phyloP scores from a whole-genome alignment of 345 rosid species.

The Carallia pectinifolia region DNA sequence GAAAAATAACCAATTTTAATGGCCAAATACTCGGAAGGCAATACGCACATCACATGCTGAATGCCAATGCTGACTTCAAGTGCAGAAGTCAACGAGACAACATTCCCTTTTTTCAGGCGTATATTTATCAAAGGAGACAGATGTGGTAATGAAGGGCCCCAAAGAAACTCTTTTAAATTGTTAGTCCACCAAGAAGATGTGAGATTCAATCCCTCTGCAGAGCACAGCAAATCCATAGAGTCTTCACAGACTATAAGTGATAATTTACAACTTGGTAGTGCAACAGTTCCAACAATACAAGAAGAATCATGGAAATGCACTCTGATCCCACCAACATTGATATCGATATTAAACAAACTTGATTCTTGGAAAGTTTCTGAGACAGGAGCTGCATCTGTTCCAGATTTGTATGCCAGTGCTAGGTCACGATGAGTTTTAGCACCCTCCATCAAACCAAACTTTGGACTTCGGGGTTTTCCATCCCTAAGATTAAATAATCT shows the following conservation, averaged over 20 bases:
- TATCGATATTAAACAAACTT: conserved; percentile 38
- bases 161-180: conserved; percentile 50
- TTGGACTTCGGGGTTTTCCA: conserved; percentile 35
- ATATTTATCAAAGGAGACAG: conserved; percentile 64
- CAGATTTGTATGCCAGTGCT: conserved; percentile 23
- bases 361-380: conserved; percentile 29
- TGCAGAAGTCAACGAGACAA: conserved; percentile 43
- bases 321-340: conserved; percentile 46
- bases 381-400: conserved; percentile 25
- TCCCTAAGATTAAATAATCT: conserved; percentile 41
- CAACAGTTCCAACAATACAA: conserved; percentile 62
- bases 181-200: conserved; percentile 65
- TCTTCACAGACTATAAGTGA: conserved; percentile 45
- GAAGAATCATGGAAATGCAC: conserved; percentile 87
- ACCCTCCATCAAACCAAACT: conserved; percentile 33
- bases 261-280: conserved; percentile 46
- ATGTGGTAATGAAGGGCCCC: conserved; percentile 60
- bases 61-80: conserved; percentile 79
- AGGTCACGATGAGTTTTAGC: conserved; percentile 15
- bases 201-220: conserved; percentile 60
- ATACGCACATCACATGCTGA: conserved; percentile 76
- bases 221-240: conserved; percentile 59
- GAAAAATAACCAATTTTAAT: conserved; percentile 74
- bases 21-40: conserved; percentile 73
- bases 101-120: conserved; percentile 53